These are phyloP conservation scores for Scytalidium lignicola DNA, from an alignment of 2,329 filamentous ascomycete genomes.

Conservation along the genomic window DNA sequence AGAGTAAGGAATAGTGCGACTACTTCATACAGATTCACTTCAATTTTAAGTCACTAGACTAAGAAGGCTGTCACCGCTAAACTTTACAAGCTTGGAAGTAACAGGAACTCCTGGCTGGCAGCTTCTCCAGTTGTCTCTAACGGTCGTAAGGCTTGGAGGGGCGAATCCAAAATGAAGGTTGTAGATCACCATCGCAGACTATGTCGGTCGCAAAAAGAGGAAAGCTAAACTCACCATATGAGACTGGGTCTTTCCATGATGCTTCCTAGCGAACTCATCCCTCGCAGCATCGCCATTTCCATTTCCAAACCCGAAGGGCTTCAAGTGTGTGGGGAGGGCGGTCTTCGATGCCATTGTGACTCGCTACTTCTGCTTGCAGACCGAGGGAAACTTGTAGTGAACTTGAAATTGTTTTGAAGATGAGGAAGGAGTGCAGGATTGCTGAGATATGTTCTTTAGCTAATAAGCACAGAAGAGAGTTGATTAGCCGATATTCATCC, in stretches of 20 bases:
- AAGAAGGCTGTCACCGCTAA: neutral
- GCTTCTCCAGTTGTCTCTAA: neutral
- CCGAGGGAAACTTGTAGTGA: no score
- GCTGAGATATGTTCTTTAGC: no score
- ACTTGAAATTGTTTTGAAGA: neutral
- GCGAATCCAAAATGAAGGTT: no score
- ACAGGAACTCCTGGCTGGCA: neutral
- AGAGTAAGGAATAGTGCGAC: no score
- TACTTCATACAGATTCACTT: no score
- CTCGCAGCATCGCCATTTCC: conserved; percentile 31
- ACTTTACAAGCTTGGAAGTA: neutral
- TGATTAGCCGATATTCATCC: no score
- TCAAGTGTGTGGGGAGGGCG: conserved; percentile 80
- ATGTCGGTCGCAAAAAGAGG: neutral
- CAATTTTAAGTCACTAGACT: neutral
- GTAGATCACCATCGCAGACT: neutral
- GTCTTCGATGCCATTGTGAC: conserved; percentile 65
- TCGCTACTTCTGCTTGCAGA: neutral
- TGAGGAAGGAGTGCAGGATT: neutral
- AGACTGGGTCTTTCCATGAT: conserved; percentile 80
- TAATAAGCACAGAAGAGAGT: no score
- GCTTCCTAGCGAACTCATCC: conserved; percentile 53
- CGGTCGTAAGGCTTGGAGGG: no score
- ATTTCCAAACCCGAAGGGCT: conserved; percentile 43
- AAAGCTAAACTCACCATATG: conserved; percentile 64